A percentile compares a stretch with the other conserved stretches of the same genome.
Evolutionary conservation across 176 grass and related monocot species (phyloP).

Genomic region (Avena eriantha): DNA sequence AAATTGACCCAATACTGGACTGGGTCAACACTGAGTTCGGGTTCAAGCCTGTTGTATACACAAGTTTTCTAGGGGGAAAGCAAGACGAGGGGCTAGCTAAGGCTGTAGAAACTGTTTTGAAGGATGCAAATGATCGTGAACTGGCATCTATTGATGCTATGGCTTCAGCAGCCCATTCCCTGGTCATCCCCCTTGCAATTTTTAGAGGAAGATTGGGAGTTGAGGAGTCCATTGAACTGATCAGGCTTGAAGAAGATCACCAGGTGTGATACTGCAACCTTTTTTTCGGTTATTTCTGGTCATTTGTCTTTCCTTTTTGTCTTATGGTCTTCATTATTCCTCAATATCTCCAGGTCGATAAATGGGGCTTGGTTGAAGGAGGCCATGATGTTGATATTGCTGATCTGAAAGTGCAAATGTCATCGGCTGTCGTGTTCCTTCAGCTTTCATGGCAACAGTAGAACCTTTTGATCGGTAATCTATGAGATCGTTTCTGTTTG

Average conservation of each 20-base stretch:
- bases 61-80: slow-evolving; percentile 82
- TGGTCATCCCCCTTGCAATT: slow-evolving; percentile 89
- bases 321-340: slow-evolving; percentile 22
- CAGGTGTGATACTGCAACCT: slow-evolving; percentile 59
- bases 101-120: slow-evolving; percentile 65
- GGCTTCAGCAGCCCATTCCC: slow-evolving; percentile 83
- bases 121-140: slow-evolving; percentile 70
- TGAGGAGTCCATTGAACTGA: slow-evolving; percentile 89
- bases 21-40: slow-evolving; percentile 90
- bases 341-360: slow-evolving; percentile 60
- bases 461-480: not conserved
- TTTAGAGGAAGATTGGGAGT: slow-evolving; percentile 67
- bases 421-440: slow-evolving; percentile 83
- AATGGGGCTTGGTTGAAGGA: slow-evolving; percentile 97
- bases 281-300: not conserved
- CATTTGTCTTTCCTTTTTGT: slow-evolving; percentile 26
- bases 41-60: slow-evolving; percentile 68
- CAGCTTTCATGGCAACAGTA: slow-evolving; percentile 61
- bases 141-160: slow-evolving; percentile 94
- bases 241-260: slow-evolving; percentile 91
- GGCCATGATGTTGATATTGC: slow-evolving; percentile 96
- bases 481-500: not conserved
- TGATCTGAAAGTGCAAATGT: slow-evolving; percentile 90
- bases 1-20: slow-evolving; percentile 83
- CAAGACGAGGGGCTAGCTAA: slow-evolving; percentile 72